Conservation (phyloP, 176 grass and related monocot genomes). For the Raddia guianensis region DNA sequence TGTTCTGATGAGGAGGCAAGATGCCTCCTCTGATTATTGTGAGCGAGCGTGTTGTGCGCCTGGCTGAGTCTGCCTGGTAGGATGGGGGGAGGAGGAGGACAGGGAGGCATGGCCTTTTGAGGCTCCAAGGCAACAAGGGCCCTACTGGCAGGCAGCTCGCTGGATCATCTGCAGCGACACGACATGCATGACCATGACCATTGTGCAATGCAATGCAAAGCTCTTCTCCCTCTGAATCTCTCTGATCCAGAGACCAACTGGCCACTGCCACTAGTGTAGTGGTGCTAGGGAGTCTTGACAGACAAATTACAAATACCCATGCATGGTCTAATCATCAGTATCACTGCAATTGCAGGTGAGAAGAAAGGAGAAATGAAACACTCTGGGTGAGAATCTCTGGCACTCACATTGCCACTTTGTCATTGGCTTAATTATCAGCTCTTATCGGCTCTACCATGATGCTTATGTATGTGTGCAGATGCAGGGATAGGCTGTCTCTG, state of each 20-base stretch:
- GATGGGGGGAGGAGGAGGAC: conserved; percentile 19
- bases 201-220: conserved; percentile 12
- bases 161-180: conserved; percentile 22
- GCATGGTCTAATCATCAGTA: conserved; percentile 19
- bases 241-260: neutral
- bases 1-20: conserved; percentile 24
- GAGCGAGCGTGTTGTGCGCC: neutral
- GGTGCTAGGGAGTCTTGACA: neutral
- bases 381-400: neutral
- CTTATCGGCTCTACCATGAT: conserved; percentile 7
- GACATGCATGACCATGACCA: neutral
- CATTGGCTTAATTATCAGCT: neutral
- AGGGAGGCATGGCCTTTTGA: conserved; percentile 42
- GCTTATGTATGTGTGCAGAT: conserved; percentile 3
- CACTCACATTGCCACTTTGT: neutral
- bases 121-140: conserved; percentile 35
- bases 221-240: neutral
- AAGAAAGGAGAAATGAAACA: neutral
- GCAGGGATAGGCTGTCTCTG: conserved; percentile 21
- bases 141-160: conserved; percentile 29
- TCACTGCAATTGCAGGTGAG: neutral
- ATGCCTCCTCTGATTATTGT: conserved; percentile 15
- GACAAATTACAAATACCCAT: neutral
- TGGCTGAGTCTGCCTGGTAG: neutral
- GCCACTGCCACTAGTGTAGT: neutral